phyloP scores from a whole-genome alignment of 768 basidiomycete genomes.

The Hysterangium stoloniferum region DNA sequence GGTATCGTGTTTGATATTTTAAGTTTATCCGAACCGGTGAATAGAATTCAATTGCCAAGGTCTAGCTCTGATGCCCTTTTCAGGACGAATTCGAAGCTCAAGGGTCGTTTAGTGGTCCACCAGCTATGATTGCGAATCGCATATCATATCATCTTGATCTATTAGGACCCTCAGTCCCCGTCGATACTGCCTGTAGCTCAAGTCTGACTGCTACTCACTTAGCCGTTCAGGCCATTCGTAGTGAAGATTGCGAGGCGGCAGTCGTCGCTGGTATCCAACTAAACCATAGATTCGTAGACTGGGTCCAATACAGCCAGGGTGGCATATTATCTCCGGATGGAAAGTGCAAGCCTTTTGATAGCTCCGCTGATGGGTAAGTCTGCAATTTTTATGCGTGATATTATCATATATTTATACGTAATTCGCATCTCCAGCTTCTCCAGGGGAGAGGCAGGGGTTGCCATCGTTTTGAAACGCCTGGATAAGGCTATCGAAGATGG shows the following conservation, averaged over 20 bases:
- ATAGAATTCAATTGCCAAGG: conserved; percentile 2
- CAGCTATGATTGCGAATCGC: conserved; percentile 32
- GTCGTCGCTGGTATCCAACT: conserved; percentile 15
- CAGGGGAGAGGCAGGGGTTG: conserved; percentile 9
- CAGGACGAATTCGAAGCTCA: conserved; percentile 2
- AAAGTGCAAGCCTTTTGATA: conserved; percentile 15
- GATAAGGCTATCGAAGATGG: conserved; percentile 12
- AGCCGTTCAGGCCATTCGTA: conserved; percentile 14
- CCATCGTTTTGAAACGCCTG: conserved; percentile 10
- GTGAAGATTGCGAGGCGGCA: conserved; percentile 15
- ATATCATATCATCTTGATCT: conserved; percentile 14
- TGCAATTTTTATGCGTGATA: not conserved
- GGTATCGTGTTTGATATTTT: conserved; percentile 22
- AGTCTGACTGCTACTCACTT: conserved; percentile 15
- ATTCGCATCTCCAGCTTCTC: conserved; percentile 7
- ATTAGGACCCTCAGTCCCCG: conserved; percentile 13
- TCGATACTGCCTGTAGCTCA: conserved; percentile 15
- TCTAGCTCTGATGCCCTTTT: not conserved
- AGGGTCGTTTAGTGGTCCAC: conserved; percentile 28
- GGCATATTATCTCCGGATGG: conserved; percentile 12
- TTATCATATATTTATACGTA: too few relatives aligned
- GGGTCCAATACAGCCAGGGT: conserved; percentile 3
- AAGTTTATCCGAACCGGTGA: conserved; percentile 24
- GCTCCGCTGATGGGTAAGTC: conserved; percentile 13
- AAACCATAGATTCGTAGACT: conserved; percentile 13